phyloP scores from a whole-genome alignment of 2,329 filamentous ascomycete species.

The Trichothecium sympodiale region DNA sequence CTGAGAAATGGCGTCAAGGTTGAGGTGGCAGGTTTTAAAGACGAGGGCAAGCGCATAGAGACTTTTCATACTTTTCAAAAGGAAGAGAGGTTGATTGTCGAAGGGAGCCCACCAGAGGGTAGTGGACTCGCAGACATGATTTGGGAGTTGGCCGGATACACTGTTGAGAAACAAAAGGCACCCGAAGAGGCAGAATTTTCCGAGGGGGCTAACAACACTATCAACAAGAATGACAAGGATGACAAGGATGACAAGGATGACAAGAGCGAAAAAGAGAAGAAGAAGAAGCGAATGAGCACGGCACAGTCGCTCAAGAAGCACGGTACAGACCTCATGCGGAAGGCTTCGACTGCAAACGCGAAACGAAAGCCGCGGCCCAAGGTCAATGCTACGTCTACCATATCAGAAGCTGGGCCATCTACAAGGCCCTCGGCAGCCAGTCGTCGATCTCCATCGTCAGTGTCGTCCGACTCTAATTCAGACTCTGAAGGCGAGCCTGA shows the following conservation, averaged over 20 bases:
- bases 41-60: constrained; percentile 83
- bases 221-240: constrained; percentile 1
- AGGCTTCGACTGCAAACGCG: constrained; percentile 13
- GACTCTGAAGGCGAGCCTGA: neutral
- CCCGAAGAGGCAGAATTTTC: constrained; percentile 23
- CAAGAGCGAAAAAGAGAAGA: constrained; percentile 7
- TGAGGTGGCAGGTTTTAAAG: constrained; percentile 69
- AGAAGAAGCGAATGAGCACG: constrained; percentile 1
- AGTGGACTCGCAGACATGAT: constrained; percentile 38
- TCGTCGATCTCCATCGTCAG: neutral
- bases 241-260: constrained; percentile 4
- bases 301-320: constrained; percentile 13
- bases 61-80: constrained; percentile 69
- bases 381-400: constrained; percentile 6
- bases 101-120: constrained; percentile 41
- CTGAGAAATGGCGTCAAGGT: constrained; percentile 81
- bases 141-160: constrained; percentile 38
- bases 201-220: constrained; percentile 15
- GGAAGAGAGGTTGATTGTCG: constrained; percentile 59
- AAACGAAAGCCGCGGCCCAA: constrained; percentile 9
- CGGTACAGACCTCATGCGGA: constrained; percentile 21
- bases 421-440: neutral
- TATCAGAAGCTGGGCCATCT: constrained; percentile 1
- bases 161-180: constrained; percentile 19
- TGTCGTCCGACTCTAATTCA: too few relatives aligned